Evolutionary conservation across 345 rosid species (phyloP), one percentile per base, ranked within the genome.

Genomic region (Kernera saxatilis): DNA sequence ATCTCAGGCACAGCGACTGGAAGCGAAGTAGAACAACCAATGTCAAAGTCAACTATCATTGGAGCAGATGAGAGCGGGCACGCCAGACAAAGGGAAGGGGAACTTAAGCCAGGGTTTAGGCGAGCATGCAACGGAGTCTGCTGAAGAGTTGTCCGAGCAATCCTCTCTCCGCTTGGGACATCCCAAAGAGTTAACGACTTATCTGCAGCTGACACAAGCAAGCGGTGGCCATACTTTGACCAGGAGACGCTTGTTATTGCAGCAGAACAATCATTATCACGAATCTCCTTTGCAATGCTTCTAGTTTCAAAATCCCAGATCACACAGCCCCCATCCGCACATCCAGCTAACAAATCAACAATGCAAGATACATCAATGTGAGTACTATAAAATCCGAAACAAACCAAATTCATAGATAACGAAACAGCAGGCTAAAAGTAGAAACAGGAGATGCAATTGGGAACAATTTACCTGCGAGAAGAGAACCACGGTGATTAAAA

Each of bases 261-360:
- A 70, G 96, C 92, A 64, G 67, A 58, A 64, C 86, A 88, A 4
- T 88, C 96, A 45, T 67, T 82, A 81, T 92, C 96, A 23, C 84
- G 88, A 57, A 95, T 88, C 88, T 88, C 99, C 58, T 88, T 95
- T 4, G 98, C 90, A 35, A 95, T 85, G 18, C 96, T 96, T 57
- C 98, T 82, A 29, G 99, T 95, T 84, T 95, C 97, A 73, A 95
- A 95, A 79, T 95, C 99, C 96, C 97, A 95, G 67, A 95, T 92
- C 4, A 95, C 77, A 58, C 96, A 90, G 63, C 89, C 83, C 15
- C 98, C 99, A 79, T 95, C 97, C 11, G 93, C 83, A 73, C 99
- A 95, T 60, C 99, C 99, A 76, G 99, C 99, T 95, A 69, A 54
- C 25, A 65, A 41, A 69, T 5, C 23, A 69, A 30, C 33, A 45